phyloP scores from a whole-genome alignment of 2,329 filamentous ascomycete species.

The Stagonosporopsis vannaccii region DNA sequence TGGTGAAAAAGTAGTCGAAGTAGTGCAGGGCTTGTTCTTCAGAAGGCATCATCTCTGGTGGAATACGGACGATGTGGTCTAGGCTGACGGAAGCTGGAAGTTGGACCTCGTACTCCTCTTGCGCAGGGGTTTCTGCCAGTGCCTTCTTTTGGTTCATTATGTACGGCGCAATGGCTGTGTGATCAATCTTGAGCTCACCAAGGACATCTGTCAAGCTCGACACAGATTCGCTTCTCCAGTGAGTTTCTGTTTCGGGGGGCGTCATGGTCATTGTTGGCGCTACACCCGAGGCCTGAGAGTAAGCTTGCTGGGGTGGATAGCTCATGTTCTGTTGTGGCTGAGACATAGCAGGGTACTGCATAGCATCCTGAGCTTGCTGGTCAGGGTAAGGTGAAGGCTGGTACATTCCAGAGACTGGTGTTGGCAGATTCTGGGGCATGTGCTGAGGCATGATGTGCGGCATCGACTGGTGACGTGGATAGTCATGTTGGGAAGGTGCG shows the following conservation, averaged over 20 bases:
- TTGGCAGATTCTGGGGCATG: conserved; percentile 38
- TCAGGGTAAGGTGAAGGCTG: conserved; percentile 47
- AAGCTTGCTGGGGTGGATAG: conserved; percentile 44
- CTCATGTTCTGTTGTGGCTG: conserved; percentile 46
- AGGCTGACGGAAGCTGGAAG: conserved; percentile 74
- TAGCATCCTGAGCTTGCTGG: conserved; percentile 42
- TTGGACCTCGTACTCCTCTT: conserved; percentile 75
- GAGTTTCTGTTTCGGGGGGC: conserved; percentile 59
- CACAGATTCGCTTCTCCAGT: conserved; percentile 52
- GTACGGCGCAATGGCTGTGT: conserved; percentile 87
- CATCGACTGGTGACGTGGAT: conserved; percentile 45
- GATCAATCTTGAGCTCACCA: conserved; percentile 85
- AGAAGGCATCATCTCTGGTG: conserved; percentile 89
- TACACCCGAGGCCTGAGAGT: conserved; percentile 38
- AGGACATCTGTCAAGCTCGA: conserved; percentile 80
- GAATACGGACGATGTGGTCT: conserved; percentile 83
- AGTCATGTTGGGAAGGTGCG: conserved; percentile 51
- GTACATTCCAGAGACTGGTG: conserved; percentile 45
- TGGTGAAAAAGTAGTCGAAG: conserved; percentile 87
- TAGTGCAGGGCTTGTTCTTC: conserved; percentile 83
- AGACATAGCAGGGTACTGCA: conserved; percentile 48
- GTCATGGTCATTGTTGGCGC: conserved; percentile 42
- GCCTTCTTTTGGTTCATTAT: conserved; percentile 70
- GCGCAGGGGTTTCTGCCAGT: conserved; percentile 66
- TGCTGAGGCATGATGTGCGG: conserved; percentile 39